These are phyloP conservation scores for Komagataella phaffii DNA, from an alignment of 805 yeast species.

Conservation along the genomic window DNA sequence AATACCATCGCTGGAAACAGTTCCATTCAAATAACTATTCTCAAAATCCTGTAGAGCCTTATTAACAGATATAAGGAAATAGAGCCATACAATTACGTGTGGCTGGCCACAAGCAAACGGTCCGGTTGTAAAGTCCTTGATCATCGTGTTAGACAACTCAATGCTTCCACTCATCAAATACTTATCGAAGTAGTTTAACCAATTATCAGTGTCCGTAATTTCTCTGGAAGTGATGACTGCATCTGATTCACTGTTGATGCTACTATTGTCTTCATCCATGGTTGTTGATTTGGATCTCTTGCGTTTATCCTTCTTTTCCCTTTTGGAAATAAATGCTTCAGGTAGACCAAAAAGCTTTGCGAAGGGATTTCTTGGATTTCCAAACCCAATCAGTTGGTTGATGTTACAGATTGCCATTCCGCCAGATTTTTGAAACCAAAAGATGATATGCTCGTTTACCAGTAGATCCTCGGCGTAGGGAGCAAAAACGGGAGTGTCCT, in stretches of 20 bases:
- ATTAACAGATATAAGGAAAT: conserved; percentile 54
- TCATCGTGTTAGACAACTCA: conserved; percentile 55
- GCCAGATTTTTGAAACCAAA: conserved; percentile 69
- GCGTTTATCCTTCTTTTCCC: conserved; percentile 57
- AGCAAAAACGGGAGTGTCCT: conserved; percentile 8
- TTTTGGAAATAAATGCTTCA: conserved; percentile 57
- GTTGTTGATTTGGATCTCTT: conserved; percentile 21
- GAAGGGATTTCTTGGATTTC: conserved; percentile 63
- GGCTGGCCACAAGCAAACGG: conserved; percentile 41
- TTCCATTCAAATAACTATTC: conserved; percentile 16
- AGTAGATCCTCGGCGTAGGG: conserved; percentile 4
- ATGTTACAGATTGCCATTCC: conserved; percentile 67
- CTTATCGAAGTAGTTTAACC: conserved; percentile 33
- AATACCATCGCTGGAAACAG: background rate
- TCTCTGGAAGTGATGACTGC: conserved; percentile 1
- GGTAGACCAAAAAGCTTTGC: conserved; percentile 63
- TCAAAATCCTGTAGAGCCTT: conserved; percentile 31
- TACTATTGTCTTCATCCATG: conserved; percentile 13
- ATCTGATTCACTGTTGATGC: background rate
- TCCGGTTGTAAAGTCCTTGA: conserved; percentile 53
- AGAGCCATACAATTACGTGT: conserved; percentile 67
- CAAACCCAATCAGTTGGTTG: conserved; percentile 65
- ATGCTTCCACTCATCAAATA: conserved; percentile 49
- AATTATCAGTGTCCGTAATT: conserved; percentile 20
- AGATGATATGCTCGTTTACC: conserved; percentile 33